phyloP scores from a whole-genome alignment of 2,329 filamentous ascomycete genomes.

The Paraphaeosphaeria sporulosa region DNA sequence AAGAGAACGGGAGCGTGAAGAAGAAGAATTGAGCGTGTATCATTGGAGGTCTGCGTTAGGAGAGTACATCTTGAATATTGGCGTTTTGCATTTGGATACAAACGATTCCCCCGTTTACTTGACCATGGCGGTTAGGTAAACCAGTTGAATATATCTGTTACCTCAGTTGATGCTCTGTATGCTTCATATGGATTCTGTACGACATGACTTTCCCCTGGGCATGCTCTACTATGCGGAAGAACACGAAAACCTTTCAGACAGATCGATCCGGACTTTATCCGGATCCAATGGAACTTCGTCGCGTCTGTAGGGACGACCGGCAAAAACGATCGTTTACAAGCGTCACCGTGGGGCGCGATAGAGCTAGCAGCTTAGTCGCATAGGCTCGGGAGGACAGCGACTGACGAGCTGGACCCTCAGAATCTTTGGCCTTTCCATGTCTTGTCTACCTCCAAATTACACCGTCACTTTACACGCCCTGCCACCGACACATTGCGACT shows the following conservation, averaged over 20 bases:
- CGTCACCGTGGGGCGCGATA: conserved; percentile 24
- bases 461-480: not conserved
- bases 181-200: not conserved
- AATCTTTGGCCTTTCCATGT: conserved; percentile 24
- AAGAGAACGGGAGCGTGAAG: conserved; percentile 27
- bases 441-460: conserved; percentile 10
- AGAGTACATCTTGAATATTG: conserved; percentile 15
- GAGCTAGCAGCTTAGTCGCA: conserved; percentile 23
- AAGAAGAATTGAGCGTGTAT: conserved; percentile 31
- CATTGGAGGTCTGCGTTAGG: conserved; percentile 28
- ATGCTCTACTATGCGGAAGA: not conserved
- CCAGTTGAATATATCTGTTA: conserved; percentile 18
- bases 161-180: not conserved
- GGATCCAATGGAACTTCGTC: conserved; percentile 27
- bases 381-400: conserved; percentile 22
- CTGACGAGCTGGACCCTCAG: conserved; percentile 22
- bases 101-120: conserved; percentile 25
- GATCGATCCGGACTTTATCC: conserved; percentile 30
- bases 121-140: conserved; percentile 7
- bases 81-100: conserved; percentile 33
- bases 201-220: no score
- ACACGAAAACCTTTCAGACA: conserved; percentile 12
- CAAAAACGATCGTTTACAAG: conserved; percentile 36
- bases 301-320: conserved; percentile 41
- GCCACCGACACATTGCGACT: conserved; percentile 17